Percentiles rank a stretch among this genome's conserved stretches.
These are phyloP conservation scores for Sporothrix sp. DNA, from an alignment of 2,329 filamentous ascomycete genomes.

Conservation along the genomic window DNA sequence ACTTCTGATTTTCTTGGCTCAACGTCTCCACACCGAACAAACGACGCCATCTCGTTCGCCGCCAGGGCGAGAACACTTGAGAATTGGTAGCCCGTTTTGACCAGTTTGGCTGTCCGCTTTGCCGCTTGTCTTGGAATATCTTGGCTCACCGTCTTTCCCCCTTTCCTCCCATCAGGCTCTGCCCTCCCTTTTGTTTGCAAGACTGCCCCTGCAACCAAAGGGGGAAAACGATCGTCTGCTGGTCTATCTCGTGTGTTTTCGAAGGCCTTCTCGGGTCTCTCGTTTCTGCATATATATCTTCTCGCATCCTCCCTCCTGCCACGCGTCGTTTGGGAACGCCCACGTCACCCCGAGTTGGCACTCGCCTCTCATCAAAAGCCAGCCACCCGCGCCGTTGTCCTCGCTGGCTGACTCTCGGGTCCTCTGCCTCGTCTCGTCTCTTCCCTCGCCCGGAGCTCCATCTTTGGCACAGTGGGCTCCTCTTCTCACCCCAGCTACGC, in stretches of 20 bases:
- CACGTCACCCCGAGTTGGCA: background rate
- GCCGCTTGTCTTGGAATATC: no score
- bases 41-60: background rate
- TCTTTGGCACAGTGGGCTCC: no score
- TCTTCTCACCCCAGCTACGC: background rate
- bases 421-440: background rate
- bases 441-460: no score
- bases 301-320: background rate
- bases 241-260: no score
- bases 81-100: no score
- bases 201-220: background rate
- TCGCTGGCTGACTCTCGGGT: background rate
- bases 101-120: no score
- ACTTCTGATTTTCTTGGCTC: background rate
- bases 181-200: background rate
- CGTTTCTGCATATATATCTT: conserved; percentile 1
- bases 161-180: background rate
- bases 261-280: background rate
- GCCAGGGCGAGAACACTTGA: background rate
- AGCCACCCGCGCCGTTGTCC: background rate
- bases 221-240: background rate
- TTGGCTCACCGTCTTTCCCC: background rate
- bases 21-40: background rate
- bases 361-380: background rate
- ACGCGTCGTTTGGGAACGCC: background rate